Conservation (phyloP, 148 eudicot species). For the Silene conica region DNA sequence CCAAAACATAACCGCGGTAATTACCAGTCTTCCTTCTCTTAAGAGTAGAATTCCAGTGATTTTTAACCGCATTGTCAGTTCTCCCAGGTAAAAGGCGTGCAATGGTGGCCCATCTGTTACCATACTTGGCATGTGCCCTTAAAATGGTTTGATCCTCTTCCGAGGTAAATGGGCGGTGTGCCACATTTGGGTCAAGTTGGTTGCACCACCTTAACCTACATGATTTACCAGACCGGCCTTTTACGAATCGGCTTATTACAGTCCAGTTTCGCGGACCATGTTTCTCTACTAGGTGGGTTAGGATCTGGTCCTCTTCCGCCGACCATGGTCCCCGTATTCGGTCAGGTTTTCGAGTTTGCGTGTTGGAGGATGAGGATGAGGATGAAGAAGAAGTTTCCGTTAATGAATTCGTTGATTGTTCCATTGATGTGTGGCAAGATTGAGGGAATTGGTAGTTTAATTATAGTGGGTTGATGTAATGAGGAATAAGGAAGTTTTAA, state of each 20-base stretch:
- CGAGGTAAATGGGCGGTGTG: not conserved
- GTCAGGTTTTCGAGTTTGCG: not conserved
- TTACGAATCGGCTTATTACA: not conserved
- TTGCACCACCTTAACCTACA: conserved; percentile 11
- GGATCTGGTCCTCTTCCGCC: conserved; percentile 7
- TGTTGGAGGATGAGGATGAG: not conserved
- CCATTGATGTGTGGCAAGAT: not conserved
- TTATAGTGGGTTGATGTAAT: not conserved
- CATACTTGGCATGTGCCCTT: not conserved
- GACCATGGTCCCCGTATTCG: conserved; percentile 5
- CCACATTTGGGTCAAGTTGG: not conserved
- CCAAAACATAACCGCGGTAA: not conserved
- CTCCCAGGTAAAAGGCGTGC: conserved; percentile 7
- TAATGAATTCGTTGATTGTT: not conserved
- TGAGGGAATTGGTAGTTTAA: not conserved
- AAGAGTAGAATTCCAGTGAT: conserved; percentile 8
- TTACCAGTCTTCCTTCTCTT: not conserved
- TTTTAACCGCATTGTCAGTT: conserved; percentile 2
- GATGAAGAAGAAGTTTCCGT: not conserved
- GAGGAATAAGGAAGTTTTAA: not conserved
- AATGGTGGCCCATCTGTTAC: conserved; percentile 2
- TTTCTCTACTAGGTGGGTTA: conserved; percentile 1
- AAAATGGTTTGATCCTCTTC: not conserved
- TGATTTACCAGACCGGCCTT: conserved; percentile 2
- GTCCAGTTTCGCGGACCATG: conserved; percentile 7